These are phyloP conservation scores for Eurotiales sp. DNA, from an alignment of 2,329 filamentous ascomycete genomes.

Conservation along the genomic window DNA sequence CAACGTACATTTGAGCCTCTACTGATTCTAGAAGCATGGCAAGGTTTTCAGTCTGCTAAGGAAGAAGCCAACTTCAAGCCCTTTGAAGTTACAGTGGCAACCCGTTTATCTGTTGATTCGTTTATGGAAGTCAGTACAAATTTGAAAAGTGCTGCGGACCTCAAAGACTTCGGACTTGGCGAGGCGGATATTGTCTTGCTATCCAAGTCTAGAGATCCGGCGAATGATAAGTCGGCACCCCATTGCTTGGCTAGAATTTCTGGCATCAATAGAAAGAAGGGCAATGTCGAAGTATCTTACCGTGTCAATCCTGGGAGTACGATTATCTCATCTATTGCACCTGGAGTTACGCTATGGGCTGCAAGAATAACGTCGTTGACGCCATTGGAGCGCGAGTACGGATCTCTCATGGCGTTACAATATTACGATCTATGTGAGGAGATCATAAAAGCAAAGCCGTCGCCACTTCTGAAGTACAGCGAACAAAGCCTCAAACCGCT, in stretches of 20 bases:
- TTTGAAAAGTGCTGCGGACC: constrained; percentile 62
- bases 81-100: constrained; percentile 84
- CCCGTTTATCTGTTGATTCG: constrained; percentile 83
- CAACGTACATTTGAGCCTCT: constrained; percentile 87
- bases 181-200: constrained; percentile 89
- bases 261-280: constrained; percentile 75
- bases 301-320: constrained; percentile 68
- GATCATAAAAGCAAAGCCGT: constrained; percentile 83
- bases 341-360: constrained; percentile 66
- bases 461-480: constrained; percentile 76
- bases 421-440: constrained; percentile 97
- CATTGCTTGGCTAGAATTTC: constrained; percentile 86
- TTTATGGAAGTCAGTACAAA: constrained; percentile 88
- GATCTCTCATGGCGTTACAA: constrained; percentile 81
- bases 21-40: constrained; percentile 90
- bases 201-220: constrained; percentile 68
- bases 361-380: constrained; percentile 89
- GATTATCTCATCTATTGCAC: constrained; percentile 62
- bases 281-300: constrained; percentile 78
- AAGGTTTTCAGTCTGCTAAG: constrained; percentile 83
- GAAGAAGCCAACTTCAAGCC: constrained; percentile 77
- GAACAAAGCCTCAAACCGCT: constrained; percentile 67
- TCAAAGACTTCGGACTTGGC: constrained; percentile 66
- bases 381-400: constrained; percentile 92
- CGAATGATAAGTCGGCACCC: constrained; percentile 61